Percentiles rank a stretch among this genome's conserved stretches.
phyloP scores from a whole-genome alignment of 2,329 filamentous ascomycete species.

The Rutstroemia sp. region DNA sequence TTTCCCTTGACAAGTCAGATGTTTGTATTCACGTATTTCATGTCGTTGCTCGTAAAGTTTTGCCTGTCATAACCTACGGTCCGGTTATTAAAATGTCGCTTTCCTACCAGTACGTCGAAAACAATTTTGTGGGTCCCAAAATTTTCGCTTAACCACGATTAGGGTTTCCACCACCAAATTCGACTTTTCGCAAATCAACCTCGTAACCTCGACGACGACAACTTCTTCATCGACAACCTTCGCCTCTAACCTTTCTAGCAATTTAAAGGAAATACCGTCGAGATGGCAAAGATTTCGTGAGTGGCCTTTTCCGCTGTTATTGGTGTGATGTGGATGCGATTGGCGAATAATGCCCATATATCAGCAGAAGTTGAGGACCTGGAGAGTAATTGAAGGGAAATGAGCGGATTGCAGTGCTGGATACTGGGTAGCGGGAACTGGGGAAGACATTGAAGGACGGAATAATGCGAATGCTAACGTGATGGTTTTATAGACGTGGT shows the following conservation, averaged over 20 bases:
- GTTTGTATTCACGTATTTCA: too few species aligned
- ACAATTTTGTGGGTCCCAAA: neutral
- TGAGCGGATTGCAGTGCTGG: neutral
- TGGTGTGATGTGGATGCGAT: neutral
- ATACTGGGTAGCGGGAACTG: neutral
- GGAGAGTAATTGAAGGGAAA: neutral
- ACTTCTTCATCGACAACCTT: slow-evolving; percentile 11
- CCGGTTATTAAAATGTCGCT: too few species aligned
- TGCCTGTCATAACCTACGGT: too few species aligned
- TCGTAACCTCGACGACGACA: slow-evolving; percentile 14
- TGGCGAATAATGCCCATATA: neutral
- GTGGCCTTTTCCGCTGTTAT: slow-evolving; percentile 30
- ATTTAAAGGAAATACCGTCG: slow-evolving; percentile 35
- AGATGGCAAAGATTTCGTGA: slow-evolving; percentile 60
- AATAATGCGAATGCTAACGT: slow-evolving; percentile 12
- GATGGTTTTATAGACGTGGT: slow-evolving; percentile 54
- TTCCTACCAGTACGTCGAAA: neutral
- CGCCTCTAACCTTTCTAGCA: slow-evolving; percentile 26
- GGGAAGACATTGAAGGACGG: neutral
- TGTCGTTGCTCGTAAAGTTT: too few species aligned
- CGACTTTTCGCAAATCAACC: slow-evolving; percentile 12
- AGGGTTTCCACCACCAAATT: slow-evolving; percentile 21
- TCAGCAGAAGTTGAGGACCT: neutral
- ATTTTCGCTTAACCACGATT: slow-evolving; percentile 25
- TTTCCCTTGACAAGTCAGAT: too few species aligned